Conservation (phyloP, 2,329 filamentous ascomycete genomes). For the Ceratocystis destructans region DNA sequence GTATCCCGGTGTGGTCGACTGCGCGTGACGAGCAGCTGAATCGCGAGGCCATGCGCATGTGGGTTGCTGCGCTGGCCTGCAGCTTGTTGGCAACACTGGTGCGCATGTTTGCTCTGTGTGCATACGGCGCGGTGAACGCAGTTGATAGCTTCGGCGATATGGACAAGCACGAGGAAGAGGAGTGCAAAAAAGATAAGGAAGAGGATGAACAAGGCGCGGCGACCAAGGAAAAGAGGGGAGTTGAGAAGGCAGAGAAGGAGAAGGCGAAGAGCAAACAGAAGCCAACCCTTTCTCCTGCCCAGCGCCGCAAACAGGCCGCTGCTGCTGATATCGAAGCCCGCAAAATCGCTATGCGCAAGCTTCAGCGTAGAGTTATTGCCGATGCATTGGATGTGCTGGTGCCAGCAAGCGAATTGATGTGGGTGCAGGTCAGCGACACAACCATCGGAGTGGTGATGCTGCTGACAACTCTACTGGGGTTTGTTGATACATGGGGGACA, state of each 20-base stretch:
- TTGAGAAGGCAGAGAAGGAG: conserved; percentile 23
- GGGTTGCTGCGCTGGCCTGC: conserved; percentile 49
- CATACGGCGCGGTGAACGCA: conserved; percentile 25
- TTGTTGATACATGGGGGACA: conserved; percentile 46
- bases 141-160: conserved; percentile 15
- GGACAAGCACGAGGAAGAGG: conserved; percentile 20
- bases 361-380: conserved; percentile 38
- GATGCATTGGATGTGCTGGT: conserved; percentile 50
- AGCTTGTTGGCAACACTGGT: conserved; percentile 34
- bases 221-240: too few species aligned
- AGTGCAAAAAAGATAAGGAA: conserved; percentile 25
- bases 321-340: not conserved
- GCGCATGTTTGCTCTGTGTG: conserved; percentile 29
- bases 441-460: conserved; percentile 46
- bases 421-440: conserved; percentile 39
- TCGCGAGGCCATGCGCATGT: conserved; percentile 52
- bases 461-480: conserved; percentile 47
- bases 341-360: conserved; percentile 11
- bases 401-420: conserved; percentile 46
- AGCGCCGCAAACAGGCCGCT: not conserved
- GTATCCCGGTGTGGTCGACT: conserved; percentile 32
- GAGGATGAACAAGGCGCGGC: conserved; percentile 18
- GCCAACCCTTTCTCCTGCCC: not conserved
- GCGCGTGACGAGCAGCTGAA: conserved; percentile 35
- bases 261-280: conserved; percentile 22